Evolutionary conservation across 768 basidiomycete genomes (phyloP).

Genomic region (Podaxis sp.): DNA sequence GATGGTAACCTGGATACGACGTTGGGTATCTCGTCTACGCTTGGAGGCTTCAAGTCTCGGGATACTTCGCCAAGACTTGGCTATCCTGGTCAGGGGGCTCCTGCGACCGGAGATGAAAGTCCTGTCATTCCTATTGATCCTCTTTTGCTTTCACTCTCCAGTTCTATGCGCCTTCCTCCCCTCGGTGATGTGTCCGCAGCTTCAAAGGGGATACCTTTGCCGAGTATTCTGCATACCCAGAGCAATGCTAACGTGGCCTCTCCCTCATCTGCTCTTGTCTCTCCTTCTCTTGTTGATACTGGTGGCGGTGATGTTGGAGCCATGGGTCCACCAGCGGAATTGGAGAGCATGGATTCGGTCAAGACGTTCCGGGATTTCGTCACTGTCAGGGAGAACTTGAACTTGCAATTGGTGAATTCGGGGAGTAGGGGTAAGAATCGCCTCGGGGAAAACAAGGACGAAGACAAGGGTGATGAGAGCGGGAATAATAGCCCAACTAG

Average conservation of each 20-base stretch:
- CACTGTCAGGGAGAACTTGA: not conserved
- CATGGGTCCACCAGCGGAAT: not conserved
- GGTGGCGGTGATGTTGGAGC: not conserved
- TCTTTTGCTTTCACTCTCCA: conserved; percentile 7
- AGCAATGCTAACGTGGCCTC: not conserved
- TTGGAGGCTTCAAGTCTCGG: not conserved
- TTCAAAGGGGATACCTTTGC: not conserved
- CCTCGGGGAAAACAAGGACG: not conserved
- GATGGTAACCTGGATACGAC: not conserved
- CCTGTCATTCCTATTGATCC: conserved; percentile 2
- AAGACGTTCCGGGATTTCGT: conserved; percentile 7
- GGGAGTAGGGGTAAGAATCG: not conserved
- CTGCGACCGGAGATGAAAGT: not conserved
- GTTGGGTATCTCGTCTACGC: not conserved
- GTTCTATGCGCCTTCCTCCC: conserved; percentile 3
- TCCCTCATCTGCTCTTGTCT: not conserved
- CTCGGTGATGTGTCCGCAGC: not conserved
- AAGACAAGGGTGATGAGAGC: not conserved
- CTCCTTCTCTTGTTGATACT: not conserved
- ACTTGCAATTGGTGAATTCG: not conserved
- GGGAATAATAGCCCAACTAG: conserved; percentile 10
- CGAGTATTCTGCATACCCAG: not conserved
- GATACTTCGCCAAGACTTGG: not conserved
- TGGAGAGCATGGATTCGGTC: conserved; percentile 5
- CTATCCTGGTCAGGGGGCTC: not conserved